Evolutionary conservation across 139 green algal species (phyloP), one percentile per base, ranked within the genome.

Genomic region (Marvania coccoides): DNA sequence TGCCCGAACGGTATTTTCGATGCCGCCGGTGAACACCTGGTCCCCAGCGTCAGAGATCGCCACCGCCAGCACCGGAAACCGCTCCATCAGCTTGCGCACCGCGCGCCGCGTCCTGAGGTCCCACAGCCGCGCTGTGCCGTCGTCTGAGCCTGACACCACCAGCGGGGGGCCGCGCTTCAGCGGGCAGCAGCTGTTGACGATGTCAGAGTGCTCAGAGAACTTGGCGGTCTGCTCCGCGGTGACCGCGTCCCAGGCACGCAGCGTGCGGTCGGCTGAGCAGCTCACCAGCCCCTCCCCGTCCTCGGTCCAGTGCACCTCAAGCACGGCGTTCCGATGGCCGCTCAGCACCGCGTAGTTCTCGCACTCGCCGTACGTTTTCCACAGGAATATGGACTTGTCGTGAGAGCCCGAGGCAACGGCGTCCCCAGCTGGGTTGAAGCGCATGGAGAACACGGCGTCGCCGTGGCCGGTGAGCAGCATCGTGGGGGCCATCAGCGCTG

Each of bases 321-420:
- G 66, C 14, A 99, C 77, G 4, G 87, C 90, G 56, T 97, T 98
- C 34, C 90, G 91, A 76, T 98, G 92, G 15, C 94, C 93, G 70
- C 81, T 76, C 28, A 98, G 58, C 34, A 96, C 72, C 77, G 87
- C 85, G 72, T 83, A 98, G 73, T 98, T 98, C 19, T 93, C 77
- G 72, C 90, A 97, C 9, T 93, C 91, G 35, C 85, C 87, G 70
- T 88, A 86, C 1, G 79, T 81, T 7, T 73, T 73, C 93, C 93
- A 98, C 29, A 98, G 74, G 63, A 95, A 86, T 2, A 96, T 69
- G 26, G 70, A 67, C 45, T 91, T 94, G 81, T 98, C 93, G 33
- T 90, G 81, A 0, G 75, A 88, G 0, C 72, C 86, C 8, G 82
- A 91, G 0, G 93, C 93, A 10, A 98, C 31, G 1, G 73, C 62